Evolutionary conservation across 805 yeast species (phyloP), one percentile per base, ranked within the genome.

Genomic region (Yamadazyma philogaea): DNA sequence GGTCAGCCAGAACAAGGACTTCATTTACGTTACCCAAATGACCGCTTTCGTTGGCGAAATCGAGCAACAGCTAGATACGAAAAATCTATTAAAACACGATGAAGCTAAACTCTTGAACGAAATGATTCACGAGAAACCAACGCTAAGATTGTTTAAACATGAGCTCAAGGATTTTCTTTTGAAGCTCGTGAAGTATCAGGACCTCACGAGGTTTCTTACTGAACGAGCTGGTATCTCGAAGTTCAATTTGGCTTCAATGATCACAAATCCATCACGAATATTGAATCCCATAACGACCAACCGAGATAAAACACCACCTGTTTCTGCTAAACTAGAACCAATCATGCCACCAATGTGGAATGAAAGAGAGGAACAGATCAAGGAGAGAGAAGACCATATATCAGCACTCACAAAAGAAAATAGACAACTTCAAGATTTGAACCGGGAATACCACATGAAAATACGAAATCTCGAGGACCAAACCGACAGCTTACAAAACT

Each of bases 101-200:
- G 62, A 58, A 43, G 16, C 24, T 2, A 31, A 47, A 27, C 18
- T 54, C 14, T 26, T 60, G 17, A 39, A 42, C 20, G 42, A 45
- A 30, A 53, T 58, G 51, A 47, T 50, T 7, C 37, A 42, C 16
- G 50, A 51, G 11, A 53, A 47, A 31, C 57, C 58, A 17, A 39
- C 49, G 18, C 36, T 54, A 35, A 56, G 47, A 35, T 46, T 65
- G 12, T 52, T 50, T 36, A 56, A 51, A 38, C 30, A 38, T 2
- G 63, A 62, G 24, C 48, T 63, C 15, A 41, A 50, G 20, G 45
- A 48, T 34, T 62, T 65, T 42, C 10, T 65, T 6, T 39, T 59
- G 16, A 56, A 52, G 20, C 43, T 63, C 24, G 61, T 57, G 3
- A 51, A 53, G 7, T 45, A 46, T 30, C 15, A 44, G 14, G 46